Base-by-base conservation (phyloP, 2,329 filamentous ascomycete species). In the Colletotrichum gigasporum region DNA sequence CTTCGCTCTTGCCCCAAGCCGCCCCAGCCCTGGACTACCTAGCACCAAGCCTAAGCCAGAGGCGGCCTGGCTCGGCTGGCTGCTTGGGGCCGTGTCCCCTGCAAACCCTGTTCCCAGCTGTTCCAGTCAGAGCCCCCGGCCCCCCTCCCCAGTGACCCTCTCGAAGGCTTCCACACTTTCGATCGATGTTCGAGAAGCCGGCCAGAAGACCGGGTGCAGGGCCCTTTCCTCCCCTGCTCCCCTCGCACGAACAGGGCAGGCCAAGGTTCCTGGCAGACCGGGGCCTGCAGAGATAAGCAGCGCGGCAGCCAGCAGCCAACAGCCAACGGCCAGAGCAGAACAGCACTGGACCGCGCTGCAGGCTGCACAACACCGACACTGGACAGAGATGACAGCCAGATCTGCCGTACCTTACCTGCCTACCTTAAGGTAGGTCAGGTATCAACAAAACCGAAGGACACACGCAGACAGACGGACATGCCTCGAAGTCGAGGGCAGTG, bases 121-220 rank as follows among this genome's bases (percentile, higher is more conserved):
- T 52, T 41, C 63, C 63, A 63, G 63, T 47, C 26, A 34, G 50
- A 37, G 37, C 10, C 30, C 45, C 37, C 34, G 24, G 35, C 51
- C 28, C 44, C n/a, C 37, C 59, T 53, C 60, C n/a, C 11, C 34
- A 48, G 53, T 56, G 53, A 42, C 24, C 16, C 50, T 42, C 14
- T 57, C 16, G 57, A 65, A 65, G 50, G 24, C 51, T 65, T 65
- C 51, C 35, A 63, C 39, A n/a, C 44, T 65, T 66, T 67, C 66
- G 53, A 67, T 66, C 60, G 35, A 62, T 65, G 55, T 67, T 67
- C 66, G 58, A 67, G 66, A 67, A 67, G 63, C 35, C 50, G 34
- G 39, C 47, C 50, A 60, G 58, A 67, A 60, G 64, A 39, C 47
- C 34, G 51, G 61, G 47, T 34, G 55, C 45, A 64, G 34, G 61